A percentile compares a stretch with the other conserved stretches of the same genome.
Conservation (phyloP, 768 basidiomycete genomes). For the Boletus bicolor region DNA sequence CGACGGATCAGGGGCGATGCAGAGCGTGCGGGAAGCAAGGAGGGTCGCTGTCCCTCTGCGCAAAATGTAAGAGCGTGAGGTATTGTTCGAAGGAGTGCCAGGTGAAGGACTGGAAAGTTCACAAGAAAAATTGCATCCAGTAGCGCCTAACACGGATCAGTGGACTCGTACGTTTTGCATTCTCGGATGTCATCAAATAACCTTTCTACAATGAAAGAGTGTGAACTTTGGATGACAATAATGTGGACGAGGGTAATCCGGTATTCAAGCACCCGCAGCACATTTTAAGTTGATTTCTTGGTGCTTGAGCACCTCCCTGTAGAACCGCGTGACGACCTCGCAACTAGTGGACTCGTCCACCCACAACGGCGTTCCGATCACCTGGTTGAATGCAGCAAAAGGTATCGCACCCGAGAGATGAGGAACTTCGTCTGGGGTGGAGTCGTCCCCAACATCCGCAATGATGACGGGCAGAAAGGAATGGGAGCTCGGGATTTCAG, state of each 20-base stretch:
- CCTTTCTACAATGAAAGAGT: neutral
- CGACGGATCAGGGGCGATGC: conserved; percentile 10
- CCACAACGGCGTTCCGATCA: too few relatives aligned
- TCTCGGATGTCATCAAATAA: neutral
- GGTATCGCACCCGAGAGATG: neutral
- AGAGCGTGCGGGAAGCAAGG: conserved; percentile 20
- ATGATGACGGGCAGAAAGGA: neutral
- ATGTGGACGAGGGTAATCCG: too few relatives aligned
- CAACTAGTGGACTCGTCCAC: too few relatives aligned
- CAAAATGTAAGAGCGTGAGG: conserved; percentile 35
- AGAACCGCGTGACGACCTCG: too few relatives aligned
- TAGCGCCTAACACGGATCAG: neutral
- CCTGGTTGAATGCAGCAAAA: too few relatives aligned
- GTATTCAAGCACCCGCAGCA: too few relatives aligned
- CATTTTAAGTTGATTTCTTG: too few relatives aligned
- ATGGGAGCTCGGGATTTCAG: neutral
- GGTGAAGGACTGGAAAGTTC: conserved; percentile 44
- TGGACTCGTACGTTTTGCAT: too few relatives aligned
- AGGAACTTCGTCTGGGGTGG: neutral
- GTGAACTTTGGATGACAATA: too few relatives aligned
- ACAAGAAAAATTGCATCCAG: conserved; percentile 36
- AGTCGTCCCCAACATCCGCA: neutral
- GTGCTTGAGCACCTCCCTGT: too few relatives aligned
- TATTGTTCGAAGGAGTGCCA: conserved; percentile 49
- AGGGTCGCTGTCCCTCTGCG: conserved; percentile 30